A percentile compares a stretch with the other conserved stretches of the same genome.
These are phyloP conservation scores for Solanum chmielewskii DNA, from an alignment of 257 asterid genomes.

Conservation along the genomic window DNA sequence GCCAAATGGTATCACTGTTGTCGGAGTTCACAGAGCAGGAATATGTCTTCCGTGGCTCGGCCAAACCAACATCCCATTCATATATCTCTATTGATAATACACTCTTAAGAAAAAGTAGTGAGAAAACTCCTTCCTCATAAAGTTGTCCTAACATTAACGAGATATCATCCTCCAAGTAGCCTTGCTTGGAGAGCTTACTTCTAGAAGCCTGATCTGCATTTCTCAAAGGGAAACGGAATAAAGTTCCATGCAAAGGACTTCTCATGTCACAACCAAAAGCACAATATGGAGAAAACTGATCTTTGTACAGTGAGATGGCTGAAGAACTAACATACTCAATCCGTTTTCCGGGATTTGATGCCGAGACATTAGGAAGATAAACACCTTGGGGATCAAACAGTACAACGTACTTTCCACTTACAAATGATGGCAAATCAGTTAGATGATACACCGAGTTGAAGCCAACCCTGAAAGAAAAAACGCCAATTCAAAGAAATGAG, in stretches of 20 bases:
- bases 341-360: constrained; percentile 95
- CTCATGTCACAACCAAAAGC: constrained; percentile 94
- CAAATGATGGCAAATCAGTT: constrained; percentile 92
- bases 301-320: constrained; percentile 67
- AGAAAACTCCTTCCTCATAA: constrained; percentile 74
- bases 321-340: constrained; percentile 81
- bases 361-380: constrained; percentile 77
- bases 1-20: constrained; percentile 47
- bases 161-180: constrained; percentile 77
- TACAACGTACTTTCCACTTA: constrained; percentile 90
- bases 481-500: constrained; percentile 4
- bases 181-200: constrained; percentile 91
- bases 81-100: constrained; percentile 69
- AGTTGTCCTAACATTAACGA: constrained; percentile 74
- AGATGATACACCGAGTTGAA: constrained; percentile 97
- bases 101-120: constrained; percentile 78
- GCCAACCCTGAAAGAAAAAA: constrained; percentile 70
- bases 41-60: constrained; percentile 62
- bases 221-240: constrained; percentile 98
- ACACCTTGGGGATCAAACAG: constrained; percentile 93
- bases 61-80: constrained; percentile 70
- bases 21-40: constrained; percentile 53
- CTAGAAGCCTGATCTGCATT: constrained; percentile 71
- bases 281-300: constrained; percentile 88
- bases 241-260: constrained; percentile 79